These are phyloP conservation scores for Backusella luteola DNA, from an alignment of 192 early-diverging fungal genomes.

Conservation along the genomic window DNA sequence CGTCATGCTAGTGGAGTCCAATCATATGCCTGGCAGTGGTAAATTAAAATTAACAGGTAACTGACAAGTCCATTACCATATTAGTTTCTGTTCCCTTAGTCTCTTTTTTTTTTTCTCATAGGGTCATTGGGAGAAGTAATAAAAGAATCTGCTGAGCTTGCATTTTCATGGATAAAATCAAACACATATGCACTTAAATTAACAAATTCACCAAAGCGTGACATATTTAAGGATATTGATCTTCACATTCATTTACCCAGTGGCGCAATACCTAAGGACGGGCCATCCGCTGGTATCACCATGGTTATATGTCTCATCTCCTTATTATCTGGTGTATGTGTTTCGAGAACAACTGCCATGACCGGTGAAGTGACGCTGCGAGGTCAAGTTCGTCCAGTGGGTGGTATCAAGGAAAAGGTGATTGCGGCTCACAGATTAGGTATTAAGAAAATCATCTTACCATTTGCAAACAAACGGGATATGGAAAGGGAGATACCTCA, in stretches of 20 bases:
- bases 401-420: slow-evolving; percentile 86
- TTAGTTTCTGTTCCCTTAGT: not conserved
- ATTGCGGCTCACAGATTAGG: slow-evolving; percentile 77
- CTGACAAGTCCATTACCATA: not conserved
- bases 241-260: slow-evolving; percentile 84
- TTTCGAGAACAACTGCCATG: slow-evolving; percentile 65
- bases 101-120: slow-evolving; percentile 3
- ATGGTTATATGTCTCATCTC: slow-evolving; percentile 78
- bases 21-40: slow-evolving; percentile 68
- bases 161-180: slow-evolving; percentile 70
- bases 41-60: slow-evolving; percentile 63
- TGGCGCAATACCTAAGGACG: slow-evolving; percentile 83
- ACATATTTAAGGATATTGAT: slow-evolving; percentile 35
- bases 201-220: slow-evolving; percentile 28
- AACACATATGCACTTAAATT: slow-evolving; percentile 61
- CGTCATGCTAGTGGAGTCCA: slow-evolving; percentile 77
- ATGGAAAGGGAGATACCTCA: slow-evolving; percentile 64
- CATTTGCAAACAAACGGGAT: slow-evolving; percentile 67
- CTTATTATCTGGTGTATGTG: slow-evolving; percentile 54
- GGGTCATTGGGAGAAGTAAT: slow-evolving; percentile 82
- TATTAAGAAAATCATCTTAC: slow-evolving; percentile 69
- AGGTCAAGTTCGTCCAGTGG: slow-evolving; percentile 78
- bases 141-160: slow-evolving; percentile 79
- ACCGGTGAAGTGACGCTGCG: slow-evolving; percentile 85
- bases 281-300: slow-evolving; percentile 61